These are phyloP conservation scores for Mucor mucedo DNA, from an alignment of 371 early-diverging fungal species.

Conservation along the genomic window DNA sequence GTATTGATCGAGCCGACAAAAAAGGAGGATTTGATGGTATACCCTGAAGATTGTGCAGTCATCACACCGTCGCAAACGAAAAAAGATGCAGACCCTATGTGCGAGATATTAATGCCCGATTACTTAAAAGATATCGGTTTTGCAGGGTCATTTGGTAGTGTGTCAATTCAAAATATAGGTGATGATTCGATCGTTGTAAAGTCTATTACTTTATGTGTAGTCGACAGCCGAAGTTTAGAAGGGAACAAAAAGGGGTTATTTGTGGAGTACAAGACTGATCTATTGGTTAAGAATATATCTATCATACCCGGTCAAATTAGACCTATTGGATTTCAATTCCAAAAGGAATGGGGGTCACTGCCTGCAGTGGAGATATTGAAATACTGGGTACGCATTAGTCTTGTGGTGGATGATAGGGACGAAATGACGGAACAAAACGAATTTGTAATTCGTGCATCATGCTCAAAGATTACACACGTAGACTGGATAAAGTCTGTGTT, in stretches of 20 bases:
- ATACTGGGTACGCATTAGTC: constrained; percentile 22
- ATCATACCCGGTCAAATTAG: constrained; percentile 23
- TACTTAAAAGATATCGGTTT: constrained; percentile 26
- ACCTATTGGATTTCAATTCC: constrained; percentile 24
- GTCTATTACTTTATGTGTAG: constrained; percentile 23
- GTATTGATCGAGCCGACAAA: constrained; percentile 9
- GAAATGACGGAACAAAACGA: constrained; percentile 6
- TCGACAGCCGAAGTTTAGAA: constrained; percentile 8
- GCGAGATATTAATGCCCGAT: constrained; percentile 28
- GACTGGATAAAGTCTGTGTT: constrained; percentile 24
- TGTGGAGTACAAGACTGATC: constrained; percentile 21
- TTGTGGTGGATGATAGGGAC: constrained; percentile 4
- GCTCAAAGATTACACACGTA: constrained; percentile 11
- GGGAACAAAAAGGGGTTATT: too few species aligned
- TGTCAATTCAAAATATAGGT: constrained; percentile 28
- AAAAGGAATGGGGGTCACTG: constrained; percentile 15
- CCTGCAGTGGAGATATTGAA: constrained; percentile 14
- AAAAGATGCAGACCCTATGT: neutral
- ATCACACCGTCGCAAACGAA: neutral
- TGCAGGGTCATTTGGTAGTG: constrained; percentile 27
- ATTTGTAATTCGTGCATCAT: constrained; percentile 18
- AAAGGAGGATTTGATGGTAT: neutral
- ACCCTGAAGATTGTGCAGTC: too few species aligned
- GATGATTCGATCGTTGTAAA: constrained; percentile 9
- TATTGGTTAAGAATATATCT: constrained; percentile 1